These are phyloP conservation scores for Dictyophora rubrovolvata DNA, from an alignment of 768 basidiomycete species.

Conservation along the genomic window DNA sequence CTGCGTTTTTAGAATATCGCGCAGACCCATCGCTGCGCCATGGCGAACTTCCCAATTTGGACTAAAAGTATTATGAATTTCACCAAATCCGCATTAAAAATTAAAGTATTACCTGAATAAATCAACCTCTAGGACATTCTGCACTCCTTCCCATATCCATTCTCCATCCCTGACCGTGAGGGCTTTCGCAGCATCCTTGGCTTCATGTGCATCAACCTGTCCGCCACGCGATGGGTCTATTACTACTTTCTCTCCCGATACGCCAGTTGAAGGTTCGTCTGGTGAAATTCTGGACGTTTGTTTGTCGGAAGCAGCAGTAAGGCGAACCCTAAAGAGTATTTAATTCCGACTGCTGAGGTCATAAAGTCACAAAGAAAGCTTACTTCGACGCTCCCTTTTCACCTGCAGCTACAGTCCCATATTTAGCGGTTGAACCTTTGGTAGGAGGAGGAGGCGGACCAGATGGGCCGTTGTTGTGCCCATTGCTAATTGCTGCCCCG, in stretches of 20 bases:
- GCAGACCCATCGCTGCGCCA: conserved; percentile 83
- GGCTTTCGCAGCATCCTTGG: conserved; percentile 62
- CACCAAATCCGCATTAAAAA: background rate
- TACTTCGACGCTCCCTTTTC: conserved; percentile 43
- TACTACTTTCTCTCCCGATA: conserved; percentile 52
- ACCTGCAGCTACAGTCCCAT: conserved; percentile 45
- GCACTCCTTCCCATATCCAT: conserved; percentile 84
- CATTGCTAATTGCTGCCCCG: background rate
- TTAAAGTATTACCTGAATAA: conserved; percentile 39
- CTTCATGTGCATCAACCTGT: conserved; percentile 64
- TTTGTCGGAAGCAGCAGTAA: conserved; percentile 57
- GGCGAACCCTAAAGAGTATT: conserved; percentile 45
- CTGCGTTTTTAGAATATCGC: conserved; percentile 79
- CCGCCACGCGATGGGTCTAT: conserved; percentile 80
- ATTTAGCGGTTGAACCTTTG: conserved; percentile 50
- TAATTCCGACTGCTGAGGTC: background rate
- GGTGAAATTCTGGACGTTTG: conserved; percentile 48
- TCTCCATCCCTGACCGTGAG: conserved; percentile 63
- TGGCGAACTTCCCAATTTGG: conserved; percentile 90
- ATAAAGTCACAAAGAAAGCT: conserved; percentile 12
- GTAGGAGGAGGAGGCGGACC: conserved; percentile 54
- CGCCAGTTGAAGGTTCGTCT: conserved; percentile 26
- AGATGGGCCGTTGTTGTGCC: conserved; percentile 14
- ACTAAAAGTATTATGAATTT: conserved; percentile 18
- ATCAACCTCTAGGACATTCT: conserved; percentile 70